phyloP scores from a whole-genome alignment of 2,329 filamentous ascomycete genomes.

The Talaromyces marneffei region DNA sequence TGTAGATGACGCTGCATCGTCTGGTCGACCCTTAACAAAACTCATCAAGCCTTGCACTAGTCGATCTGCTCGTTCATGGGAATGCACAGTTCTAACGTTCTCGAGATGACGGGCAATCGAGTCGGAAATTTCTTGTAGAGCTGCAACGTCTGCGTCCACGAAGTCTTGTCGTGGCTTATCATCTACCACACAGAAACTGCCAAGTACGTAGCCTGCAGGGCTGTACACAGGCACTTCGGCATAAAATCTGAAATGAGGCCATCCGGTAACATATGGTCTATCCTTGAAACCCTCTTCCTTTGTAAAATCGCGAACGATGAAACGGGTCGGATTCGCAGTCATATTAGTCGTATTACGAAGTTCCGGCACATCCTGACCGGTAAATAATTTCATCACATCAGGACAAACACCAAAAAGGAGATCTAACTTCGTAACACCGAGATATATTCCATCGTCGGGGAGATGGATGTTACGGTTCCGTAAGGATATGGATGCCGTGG shows the following conservation, averaged over 20 bases:
- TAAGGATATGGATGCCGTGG: constrained; percentile 41
- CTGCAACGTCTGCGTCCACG: constrained; percentile 27
- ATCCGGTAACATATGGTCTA: constrained; percentile 28
- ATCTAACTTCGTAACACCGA: constrained; percentile 24
- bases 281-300: constrained; percentile 31
- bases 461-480: constrained; percentile 23
- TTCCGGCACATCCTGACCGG: constrained; percentile 16
- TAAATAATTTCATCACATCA: constrained; percentile 5
- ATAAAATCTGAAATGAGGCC: constrained; percentile 44
- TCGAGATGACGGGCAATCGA: constrained; percentile 56
- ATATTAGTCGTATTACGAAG: constrained; percentile 20
- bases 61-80: constrained; percentile 49
- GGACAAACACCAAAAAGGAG: constrained; percentile 13
- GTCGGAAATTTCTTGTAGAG: constrained; percentile 52
- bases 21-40: constrained; percentile 42
- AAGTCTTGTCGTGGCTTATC: constrained; percentile 47
- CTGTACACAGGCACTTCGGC: constrained; percentile 57
- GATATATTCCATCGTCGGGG: constrained; percentile 28
- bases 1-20: not conserved
- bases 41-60: constrained; percentile 51
- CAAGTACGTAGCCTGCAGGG: constrained; percentile 51
- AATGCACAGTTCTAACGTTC: constrained; percentile 48
- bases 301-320: constrained; percentile 35
- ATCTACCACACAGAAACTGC: constrained; percentile 55
- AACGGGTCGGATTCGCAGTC: constrained; percentile 26